Conservation (phyloP, 345 rosid genomes). For the Populus euphratica region DNA sequence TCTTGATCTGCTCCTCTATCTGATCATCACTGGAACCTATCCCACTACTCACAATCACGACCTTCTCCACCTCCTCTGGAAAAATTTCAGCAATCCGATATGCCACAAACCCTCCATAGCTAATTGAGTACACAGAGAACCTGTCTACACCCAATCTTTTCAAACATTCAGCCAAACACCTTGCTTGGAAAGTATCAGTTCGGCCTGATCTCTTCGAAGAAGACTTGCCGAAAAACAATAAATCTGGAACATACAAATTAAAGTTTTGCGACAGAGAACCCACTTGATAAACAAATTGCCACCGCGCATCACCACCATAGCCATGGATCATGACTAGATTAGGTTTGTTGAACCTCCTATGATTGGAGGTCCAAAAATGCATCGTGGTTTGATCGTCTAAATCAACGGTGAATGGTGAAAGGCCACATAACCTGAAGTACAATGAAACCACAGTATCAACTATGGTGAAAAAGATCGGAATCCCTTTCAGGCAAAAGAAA, state of each 20-base stretch:
- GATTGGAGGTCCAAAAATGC: constrained; percentile 57
- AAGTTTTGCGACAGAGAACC: constrained; percentile 45
- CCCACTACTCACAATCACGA: constrained; percentile 69
- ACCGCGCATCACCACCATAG: constrained; percentile 59
- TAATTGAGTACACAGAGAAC: constrained; percentile 50
- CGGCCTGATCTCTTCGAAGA: constrained; percentile 36
- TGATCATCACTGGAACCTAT: constrained; percentile 42
- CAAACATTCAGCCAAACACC: constrained; percentile 49
- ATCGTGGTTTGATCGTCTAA: constrained; percentile 56
- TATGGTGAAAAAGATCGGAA: constrained; percentile 33
- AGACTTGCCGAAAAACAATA: constrained; percentile 63
- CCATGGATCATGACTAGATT: constrained; percentile 68
- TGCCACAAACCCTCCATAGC: constrained; percentile 81
- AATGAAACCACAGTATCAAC: constrained; percentile 40
- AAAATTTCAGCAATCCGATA: constrained; percentile 62
- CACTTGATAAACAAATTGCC: constrained; percentile 68
- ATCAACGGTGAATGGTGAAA: constrained; percentile 54
- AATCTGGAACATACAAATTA: constrained; percentile 61
- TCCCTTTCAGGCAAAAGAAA: not conserved
- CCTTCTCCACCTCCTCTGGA: constrained; percentile 49
- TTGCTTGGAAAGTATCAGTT: constrained; percentile 54
- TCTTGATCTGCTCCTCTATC: constrained; percentile 37
- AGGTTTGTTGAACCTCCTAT: constrained; percentile 34
- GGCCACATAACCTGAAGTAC: constrained; percentile 47
- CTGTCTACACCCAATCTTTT: constrained; percentile 46